A percentile compares a stretch with the other conserved stretches of the same genome.
Conservation (phyloP, 106 monocot species). For the Allium fistulosum region DNA sequence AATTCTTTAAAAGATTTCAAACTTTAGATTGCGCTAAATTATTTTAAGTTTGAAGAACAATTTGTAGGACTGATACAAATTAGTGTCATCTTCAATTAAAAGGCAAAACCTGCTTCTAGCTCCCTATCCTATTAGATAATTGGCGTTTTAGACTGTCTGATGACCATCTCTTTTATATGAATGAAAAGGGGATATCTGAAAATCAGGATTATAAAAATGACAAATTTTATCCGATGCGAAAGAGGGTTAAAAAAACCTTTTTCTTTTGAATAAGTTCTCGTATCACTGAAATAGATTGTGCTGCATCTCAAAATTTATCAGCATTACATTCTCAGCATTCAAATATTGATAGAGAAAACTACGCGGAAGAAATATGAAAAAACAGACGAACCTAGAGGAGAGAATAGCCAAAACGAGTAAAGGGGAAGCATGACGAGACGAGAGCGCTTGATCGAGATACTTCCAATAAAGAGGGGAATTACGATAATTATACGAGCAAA, state of each 20-base stretch:
- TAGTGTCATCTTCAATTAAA: no score
- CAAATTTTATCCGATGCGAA: neutral
- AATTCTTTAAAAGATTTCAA: neutral
- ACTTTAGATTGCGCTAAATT: neutral
- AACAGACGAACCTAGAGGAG: conserved; percentile 39
- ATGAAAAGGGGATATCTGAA: no score
- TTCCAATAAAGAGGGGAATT: conserved; percentile 64
- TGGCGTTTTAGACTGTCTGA: no score
- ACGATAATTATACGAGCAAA: conserved; percentile 34
- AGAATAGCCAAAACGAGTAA: conserved; percentile 64
- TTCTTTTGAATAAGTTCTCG: neutral
- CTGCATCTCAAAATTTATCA: no score
- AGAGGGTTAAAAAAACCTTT: neutral
- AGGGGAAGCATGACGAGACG: conserved; percentile 50
- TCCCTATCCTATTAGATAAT: no score
- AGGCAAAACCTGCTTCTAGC: no score
- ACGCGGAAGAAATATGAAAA: neutral
- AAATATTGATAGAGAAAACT: neutral
- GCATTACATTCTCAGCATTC: neutral
- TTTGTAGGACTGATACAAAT: neutral
- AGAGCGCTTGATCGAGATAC: conserved; percentile 66
- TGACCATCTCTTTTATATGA: no score
- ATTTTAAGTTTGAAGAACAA: neutral
- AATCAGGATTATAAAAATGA: no score
- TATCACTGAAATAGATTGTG: no score